These are phyloP conservation scores for Fennellomyces sp. DNA, from an alignment of 371 early-diverging fungal species.

Conservation along the genomic window DNA sequence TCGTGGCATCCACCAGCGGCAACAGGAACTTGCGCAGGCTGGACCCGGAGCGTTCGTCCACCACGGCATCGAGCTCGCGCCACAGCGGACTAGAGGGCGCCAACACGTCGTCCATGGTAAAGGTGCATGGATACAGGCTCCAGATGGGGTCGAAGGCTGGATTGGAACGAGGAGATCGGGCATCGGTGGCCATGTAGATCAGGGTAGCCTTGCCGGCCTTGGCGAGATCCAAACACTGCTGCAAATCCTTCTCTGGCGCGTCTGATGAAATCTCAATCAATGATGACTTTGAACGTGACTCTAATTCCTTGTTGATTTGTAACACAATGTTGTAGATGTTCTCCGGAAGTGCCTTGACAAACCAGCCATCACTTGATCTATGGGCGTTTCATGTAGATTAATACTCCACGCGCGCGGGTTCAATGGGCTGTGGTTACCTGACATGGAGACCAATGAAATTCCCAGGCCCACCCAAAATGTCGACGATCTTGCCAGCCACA, in stretches of 20 bases:
- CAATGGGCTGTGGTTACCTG: constrained; percentile 21
- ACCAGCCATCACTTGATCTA: constrained; percentile 61
- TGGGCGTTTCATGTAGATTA: neutral
- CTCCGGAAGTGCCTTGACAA: constrained; percentile 43
- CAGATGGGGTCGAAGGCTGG: constrained; percentile 45
- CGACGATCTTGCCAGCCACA: constrained; percentile 47
- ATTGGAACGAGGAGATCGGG: constrained; percentile 43
- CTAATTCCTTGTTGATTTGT: constrained; percentile 18
- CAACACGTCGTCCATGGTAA: constrained; percentile 56
- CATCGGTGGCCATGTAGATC: constrained; percentile 65
- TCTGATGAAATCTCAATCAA: no score
- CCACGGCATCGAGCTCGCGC: constrained; percentile 12
- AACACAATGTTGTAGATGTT: constrained; percentile 36
- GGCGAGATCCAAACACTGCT: constrained; percentile 28
- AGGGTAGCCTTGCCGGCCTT: constrained; percentile 26
- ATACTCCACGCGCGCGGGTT: neutral
- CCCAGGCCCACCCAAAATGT: constrained; percentile 53
- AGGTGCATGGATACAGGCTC: constrained; percentile 58
- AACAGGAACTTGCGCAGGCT: constrained; percentile 24
- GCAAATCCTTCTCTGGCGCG: constrained; percentile 1
- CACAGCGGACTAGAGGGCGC: constrained; percentile 2
- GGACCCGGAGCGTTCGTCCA: constrained; percentile 14
- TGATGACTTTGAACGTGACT: constrained; percentile 10
- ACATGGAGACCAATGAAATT: constrained; percentile 59
- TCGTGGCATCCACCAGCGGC: constrained; percentile 30